These are phyloP conservation scores for Lophiostoma macrostomum DNA, from an alignment of 495 filamentous ascomycete species.

Conservation along the genomic window DNA sequence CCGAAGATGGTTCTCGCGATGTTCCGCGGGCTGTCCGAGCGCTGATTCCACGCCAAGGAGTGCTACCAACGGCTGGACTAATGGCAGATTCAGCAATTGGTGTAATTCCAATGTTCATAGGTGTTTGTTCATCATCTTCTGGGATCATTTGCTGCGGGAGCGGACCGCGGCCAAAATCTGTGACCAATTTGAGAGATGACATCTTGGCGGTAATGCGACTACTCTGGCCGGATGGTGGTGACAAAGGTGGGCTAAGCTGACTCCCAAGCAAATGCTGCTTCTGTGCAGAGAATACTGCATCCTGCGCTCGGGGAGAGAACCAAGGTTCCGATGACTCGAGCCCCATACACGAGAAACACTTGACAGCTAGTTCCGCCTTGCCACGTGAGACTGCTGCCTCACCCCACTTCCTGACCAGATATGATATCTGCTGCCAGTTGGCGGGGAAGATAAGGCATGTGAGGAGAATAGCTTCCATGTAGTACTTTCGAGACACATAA, in stretches of 20 bases:
- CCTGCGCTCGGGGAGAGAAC: constrained; percentile 75
- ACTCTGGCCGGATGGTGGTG: constrained; percentile 35
- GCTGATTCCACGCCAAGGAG: constrained; percentile 48
- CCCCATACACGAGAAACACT: constrained; percentile 58
- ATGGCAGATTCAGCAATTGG: constrained; percentile 91
- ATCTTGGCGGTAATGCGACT: constrained; percentile 57
- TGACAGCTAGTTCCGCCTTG: constrained; percentile 84
- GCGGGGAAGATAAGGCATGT: constrained; percentile 60
- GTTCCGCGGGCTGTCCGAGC: constrained; percentile 45
- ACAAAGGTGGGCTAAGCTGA: constrained; percentile 42
- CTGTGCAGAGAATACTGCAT: constrained; percentile 52
- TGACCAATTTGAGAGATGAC: constrained; percentile 89
- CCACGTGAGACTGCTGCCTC: constrained; percentile 83
- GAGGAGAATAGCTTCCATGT: constrained; percentile 85
- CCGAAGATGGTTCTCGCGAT: constrained; percentile 59
- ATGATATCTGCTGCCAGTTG: constrained; percentile 87
- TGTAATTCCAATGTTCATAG: constrained; percentile 74
- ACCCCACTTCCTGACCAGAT: constrained; percentile 90
- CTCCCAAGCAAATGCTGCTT: constrained; percentile 38
- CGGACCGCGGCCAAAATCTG: constrained; percentile 58
- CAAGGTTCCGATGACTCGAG: constrained; percentile 63
- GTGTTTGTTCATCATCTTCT: constrained; percentile 63
- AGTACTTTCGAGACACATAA: constrained; percentile 86
- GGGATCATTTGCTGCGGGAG: constrained; percentile 29
- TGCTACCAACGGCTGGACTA: constrained; percentile 18